Evolutionary conservation across 768 basidiomycete genomes (phyloP).

Genomic region (Dacryopinax primogenitus): DNA sequence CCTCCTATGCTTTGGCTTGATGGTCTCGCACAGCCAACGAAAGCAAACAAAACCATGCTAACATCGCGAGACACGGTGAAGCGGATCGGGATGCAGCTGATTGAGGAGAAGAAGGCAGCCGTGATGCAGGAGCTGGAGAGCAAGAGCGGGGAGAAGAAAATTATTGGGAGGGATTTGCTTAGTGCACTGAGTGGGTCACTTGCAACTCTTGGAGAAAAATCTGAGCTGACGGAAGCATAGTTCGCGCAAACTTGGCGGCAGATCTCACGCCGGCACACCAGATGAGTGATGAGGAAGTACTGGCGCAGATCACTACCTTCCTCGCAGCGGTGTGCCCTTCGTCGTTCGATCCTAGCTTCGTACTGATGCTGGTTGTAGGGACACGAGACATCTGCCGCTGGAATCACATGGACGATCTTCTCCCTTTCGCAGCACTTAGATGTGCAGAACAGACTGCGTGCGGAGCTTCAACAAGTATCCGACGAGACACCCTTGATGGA

Average conservation of each 20-base stretch:
- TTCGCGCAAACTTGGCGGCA: constrained; percentile 41
- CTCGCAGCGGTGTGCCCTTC: background rate
- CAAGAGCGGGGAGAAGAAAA: background rate
- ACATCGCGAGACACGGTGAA: constrained; percentile 38
- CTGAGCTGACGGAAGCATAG: constrained; percentile 22
- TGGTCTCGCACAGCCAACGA: background rate
- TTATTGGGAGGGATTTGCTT: background rate
- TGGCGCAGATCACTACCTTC: constrained; percentile 35
- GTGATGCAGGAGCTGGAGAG: constrained; percentile 29
- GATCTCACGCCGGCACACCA: constrained; percentile 29
- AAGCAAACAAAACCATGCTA: background rate
- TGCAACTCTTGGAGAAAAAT: background rate
- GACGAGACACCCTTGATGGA: constrained; percentile 9
- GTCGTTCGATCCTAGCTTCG: background rate
- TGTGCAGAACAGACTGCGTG: constrained; percentile 9
- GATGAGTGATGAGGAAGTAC: constrained; percentile 39
- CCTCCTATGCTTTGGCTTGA: background rate
- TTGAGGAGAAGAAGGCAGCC: constrained; percentile 35
- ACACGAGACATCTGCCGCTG: constrained; percentile 25
- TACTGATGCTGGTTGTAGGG: constrained; percentile 6
- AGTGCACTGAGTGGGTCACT: background rate
- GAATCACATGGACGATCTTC: constrained; percentile 16
- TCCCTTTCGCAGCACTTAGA: constrained; percentile 8
- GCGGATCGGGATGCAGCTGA: constrained; percentile 36
- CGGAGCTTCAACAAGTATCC: constrained; percentile 12